Evolutionary conservation across 2,329 filamentous ascomycete species (phyloP).

Genomic region (Allantophomopsis lycopodina): DNA sequence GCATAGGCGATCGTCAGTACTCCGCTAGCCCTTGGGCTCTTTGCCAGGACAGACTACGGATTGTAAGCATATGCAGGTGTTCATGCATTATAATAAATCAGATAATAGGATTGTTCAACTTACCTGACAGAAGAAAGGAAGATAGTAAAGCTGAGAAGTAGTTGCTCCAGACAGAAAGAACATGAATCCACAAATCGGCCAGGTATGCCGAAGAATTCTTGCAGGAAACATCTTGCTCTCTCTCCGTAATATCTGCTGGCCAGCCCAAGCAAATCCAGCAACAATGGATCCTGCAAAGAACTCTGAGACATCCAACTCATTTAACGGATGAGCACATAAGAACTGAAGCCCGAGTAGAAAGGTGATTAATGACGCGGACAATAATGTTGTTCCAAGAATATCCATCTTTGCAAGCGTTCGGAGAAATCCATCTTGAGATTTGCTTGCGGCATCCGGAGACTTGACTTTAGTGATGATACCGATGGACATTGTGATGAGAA

Average conservation of each 20-base stretch:
- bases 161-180: neutral
- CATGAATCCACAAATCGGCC: neutral
- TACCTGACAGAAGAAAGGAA: neutral
- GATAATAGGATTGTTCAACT: neutral
- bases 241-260: neutral
- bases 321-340: neutral
- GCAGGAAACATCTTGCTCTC: neutral
- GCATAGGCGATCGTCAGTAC: neutral
- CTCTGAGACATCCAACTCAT: neutral
- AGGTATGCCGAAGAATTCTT: neutral
- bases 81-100: neutral
- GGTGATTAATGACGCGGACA: neutral
- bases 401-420: constrained; percentile 4
- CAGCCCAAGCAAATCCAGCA: neutral
- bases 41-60: neutral
- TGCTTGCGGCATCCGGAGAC: neutral
- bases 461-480: constrained; percentile 20
- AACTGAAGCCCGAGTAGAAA: neutral
- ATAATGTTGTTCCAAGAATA: neutral
- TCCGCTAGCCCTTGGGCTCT: neutral
- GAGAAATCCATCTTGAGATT: neutral
- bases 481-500: constrained; percentile 17
- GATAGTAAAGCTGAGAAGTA: neutral
- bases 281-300: neutral
- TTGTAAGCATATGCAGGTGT: neutral